Evolutionary conservation across 352 stramenopile genomes (phyloP).

Genomic region (Globisporangium nunn): DNA sequence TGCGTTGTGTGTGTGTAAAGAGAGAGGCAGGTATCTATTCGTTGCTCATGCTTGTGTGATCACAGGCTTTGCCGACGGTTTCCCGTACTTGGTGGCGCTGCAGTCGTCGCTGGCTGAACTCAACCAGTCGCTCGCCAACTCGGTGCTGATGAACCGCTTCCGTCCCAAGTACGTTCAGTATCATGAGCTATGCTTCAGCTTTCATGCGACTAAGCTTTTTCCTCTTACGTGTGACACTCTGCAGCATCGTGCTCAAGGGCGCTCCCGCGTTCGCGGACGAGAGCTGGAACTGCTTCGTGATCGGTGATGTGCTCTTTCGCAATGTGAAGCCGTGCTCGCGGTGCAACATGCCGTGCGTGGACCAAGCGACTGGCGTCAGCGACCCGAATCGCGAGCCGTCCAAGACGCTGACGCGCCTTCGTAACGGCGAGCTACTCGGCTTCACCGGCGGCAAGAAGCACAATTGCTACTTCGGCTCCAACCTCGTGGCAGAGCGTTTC

Average conservation of each 20-base stretch:
- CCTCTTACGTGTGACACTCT: no score
- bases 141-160: conserved; percentile 76
- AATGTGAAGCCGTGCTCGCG: conserved; percentile 72
- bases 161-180: conserved; percentile 56
- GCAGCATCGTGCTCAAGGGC: conserved; percentile 63
- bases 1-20: conserved; percentile 2
- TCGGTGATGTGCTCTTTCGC: conserved; percentile 45
- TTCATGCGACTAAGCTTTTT: no score
- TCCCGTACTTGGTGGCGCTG: conserved; percentile 61
- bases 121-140: conserved; percentile 41
- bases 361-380: conserved; percentile 50
- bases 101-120: conserved; percentile 54
- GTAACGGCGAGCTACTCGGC: conserved; percentile 52
- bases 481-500: conserved; percentile 44
- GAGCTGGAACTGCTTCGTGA: conserved; percentile 57
- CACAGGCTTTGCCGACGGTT: conserved; percentile 69
- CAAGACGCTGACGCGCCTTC: conserved; percentile 39
- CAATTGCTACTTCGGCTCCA: conserved; percentile 75
- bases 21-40: no score
- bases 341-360: conserved; percentile 72
- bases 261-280: conserved; percentile 68
- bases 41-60: not conserved
- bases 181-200: not conserved
- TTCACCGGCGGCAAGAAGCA: conserved; percentile 46
- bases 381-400: conserved; percentile 40